Evolutionary conservation across 2,329 filamentous ascomycete species (phyloP).

Genomic region (Penicillium sp.): DNA sequence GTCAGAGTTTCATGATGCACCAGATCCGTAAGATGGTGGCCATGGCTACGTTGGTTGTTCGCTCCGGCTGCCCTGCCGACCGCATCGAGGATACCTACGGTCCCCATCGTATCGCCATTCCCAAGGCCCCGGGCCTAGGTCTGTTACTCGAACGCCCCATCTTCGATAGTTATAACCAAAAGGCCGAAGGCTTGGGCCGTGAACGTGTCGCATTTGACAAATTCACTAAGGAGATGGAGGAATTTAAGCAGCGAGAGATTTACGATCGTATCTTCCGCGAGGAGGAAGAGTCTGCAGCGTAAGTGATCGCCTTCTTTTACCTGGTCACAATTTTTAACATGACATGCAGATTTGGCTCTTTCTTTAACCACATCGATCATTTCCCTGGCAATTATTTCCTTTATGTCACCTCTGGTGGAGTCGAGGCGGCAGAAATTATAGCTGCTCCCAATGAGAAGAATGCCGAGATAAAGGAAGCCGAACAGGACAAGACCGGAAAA

Average conservation of each 20-base stretch:
- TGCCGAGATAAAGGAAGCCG: slow-evolving; percentile 4
- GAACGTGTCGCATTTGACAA: slow-evolving; percentile 74
- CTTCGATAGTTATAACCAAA: slow-evolving; percentile 83
- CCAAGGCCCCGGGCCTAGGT: slow-evolving; percentile 87
- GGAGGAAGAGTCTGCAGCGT: slow-evolving; percentile 84
- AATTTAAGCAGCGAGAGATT: slow-evolving; percentile 89
- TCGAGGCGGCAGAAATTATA: slow-evolving; percentile 55
- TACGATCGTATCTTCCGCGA: slow-evolving; percentile 88
- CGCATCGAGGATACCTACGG: slow-evolving; percentile 75
- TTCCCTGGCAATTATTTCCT: slow-evolving; percentile 70
- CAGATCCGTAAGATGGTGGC: slow-evolving; percentile 99
- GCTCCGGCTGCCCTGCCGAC: slow-evolving; percentile 72
- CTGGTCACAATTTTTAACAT: background rate
- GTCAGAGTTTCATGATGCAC: slow-evolving; percentile 99
- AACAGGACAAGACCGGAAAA: slow-evolving; percentile 14
- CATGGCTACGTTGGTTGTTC: slow-evolving; percentile 79
- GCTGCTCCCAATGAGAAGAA: slow-evolving; percentile 9
- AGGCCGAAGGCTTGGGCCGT: slow-evolving; percentile 62
- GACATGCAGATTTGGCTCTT: slow-evolving; percentile 64
- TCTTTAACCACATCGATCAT: slow-evolving; percentile 77
- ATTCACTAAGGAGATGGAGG: slow-evolving; percentile 73
- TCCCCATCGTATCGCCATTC: slow-evolving; percentile 73
- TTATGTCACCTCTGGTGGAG: slow-evolving; percentile 69
- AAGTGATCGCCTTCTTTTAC: slow-evolving; percentile 45
- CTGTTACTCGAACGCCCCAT: slow-evolving; percentile 86